These are phyloP conservation scores for Wallemia hederae DNA, from an alignment of 1,284 basidiomycete genomes.

Conservation along the genomic window DNA sequence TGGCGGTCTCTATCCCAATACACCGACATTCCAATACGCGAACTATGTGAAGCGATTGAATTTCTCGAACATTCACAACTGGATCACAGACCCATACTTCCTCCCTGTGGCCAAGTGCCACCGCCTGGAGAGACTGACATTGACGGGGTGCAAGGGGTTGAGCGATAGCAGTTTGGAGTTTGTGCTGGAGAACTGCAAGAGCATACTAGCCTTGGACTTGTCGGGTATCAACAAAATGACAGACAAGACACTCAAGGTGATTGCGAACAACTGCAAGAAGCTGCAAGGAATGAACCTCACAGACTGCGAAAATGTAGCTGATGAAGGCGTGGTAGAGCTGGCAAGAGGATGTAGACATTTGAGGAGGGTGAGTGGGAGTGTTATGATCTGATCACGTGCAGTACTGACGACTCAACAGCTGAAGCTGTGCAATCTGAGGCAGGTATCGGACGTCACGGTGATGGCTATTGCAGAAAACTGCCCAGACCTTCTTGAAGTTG, in stretches of 20 bases:
- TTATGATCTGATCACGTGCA: neutral
- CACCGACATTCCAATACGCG: conserved; percentile 62
- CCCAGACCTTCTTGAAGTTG: conserved; percentile 71
- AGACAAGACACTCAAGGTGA: conserved; percentile 35
- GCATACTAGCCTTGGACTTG: conserved; percentile 34
- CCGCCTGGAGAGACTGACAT: conserved; percentile 65
- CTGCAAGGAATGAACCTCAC: conserved; percentile 80
- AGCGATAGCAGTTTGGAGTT: conserved; percentile 34
- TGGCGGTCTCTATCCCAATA: conserved; percentile 11
- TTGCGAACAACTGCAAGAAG: conserved; percentile 39
- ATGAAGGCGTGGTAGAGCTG: conserved; percentile 43
- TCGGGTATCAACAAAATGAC: conserved; percentile 23
- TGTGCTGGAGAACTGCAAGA: conserved; percentile 26
- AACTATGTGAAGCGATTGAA: conserved; percentile 72
- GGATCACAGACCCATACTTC: conserved; percentile 52
- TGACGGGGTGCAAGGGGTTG: conserved; percentile 51
- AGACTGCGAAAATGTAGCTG: conserved; percentile 53
- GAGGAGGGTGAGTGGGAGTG: conserved; percentile 21
- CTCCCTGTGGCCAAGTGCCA: conserved; percentile 42
- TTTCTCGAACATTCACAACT: conserved; percentile 39
- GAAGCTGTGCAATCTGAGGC: conserved; percentile 49
- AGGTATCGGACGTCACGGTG: conserved; percentile 51
- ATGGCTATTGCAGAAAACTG: conserved; percentile 50
- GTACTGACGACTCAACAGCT: conserved; percentile 23
- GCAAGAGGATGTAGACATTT: conserved; percentile 45